Base-by-base conservation (phyloP, 176 grass and related monocot species). In the Ensete glaucum region DNA sequence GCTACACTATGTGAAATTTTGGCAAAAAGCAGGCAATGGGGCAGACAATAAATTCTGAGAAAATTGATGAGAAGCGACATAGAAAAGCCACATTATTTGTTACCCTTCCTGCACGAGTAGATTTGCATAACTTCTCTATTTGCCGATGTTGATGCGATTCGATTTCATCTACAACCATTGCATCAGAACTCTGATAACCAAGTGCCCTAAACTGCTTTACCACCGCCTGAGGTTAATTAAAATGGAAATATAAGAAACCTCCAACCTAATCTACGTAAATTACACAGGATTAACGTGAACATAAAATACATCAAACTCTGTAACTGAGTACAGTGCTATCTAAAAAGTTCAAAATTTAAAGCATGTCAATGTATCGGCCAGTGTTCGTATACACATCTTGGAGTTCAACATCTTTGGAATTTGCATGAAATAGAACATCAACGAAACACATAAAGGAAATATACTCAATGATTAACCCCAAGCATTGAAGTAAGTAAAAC, bases 91-190 rank as follows among this genome's bases (percentile, higher is more conserved):
- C 20, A 65, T 17, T 62, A 3, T 51, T 62, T 74, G 81, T 89
- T 99, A 99, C 95, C 88, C 95, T 99, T 87, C 66, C 84, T 15
- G 90, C 83, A 80, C 95, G 95, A 82, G 90, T 99, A 84, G 95
- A 99, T 59, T 73, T 87, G 68, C 94, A 99, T 69, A 99, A 81
- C 70, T 89, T 99, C 60, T 99, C 95, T 74, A 99, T 81, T 76
- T 82, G 86, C 73, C 89, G 90, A 87, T 99, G 95, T 77, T 88
- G 87, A 58, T 93, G 88, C 77, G 91, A 75, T 75, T 99, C 95
- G 56, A 87, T 72, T 81, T 94, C 95, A 85, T 99, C 95, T 80
- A 89, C 91, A 21, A 99, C 78, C 79, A 99, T 82, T 1, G 79
- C 79, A 87, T 91, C 95, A 73, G 95, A 94, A 67, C 75, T 80